Evolutionary conservation across 2,329 filamentous ascomycete species (phyloP), one percentile per base, ranked within the genome.

Genomic region (Trichoderma asperellum): DNA sequence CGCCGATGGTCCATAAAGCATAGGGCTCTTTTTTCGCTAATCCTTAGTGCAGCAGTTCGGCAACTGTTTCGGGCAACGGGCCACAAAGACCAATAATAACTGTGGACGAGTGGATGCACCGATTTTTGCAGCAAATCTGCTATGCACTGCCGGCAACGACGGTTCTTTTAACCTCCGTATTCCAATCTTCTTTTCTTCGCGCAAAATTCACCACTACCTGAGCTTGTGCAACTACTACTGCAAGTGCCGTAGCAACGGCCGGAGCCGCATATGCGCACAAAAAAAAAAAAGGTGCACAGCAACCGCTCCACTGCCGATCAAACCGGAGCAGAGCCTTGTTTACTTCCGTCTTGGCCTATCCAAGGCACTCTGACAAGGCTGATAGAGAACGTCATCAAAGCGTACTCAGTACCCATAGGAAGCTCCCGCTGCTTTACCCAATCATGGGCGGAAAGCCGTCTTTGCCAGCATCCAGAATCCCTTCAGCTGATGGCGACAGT

Each of bases 401-500:
- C 56, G 40, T 35, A 62, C 14, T 68, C 21, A 47, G 69, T 58
- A 53, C 63, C 68, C 57, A 29, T 27, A 35, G 52, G 37, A 49
- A 47, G 59, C 61, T 55, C n/a, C 37, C 21, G 10, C 24, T 24
- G 40, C 55, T 37, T 8, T 21, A 14, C 53, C 68, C 61, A 65
- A 60, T 55, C 18, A 68, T 12, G 35, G 34, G 10, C 16, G 14
- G 27, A 62, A 56, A 56, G n/a, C 16, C 5, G n/a, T 21, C 52
- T 59, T 59, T 56, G 55, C 53, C 47, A 56, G 37, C 47, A 29
- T 34, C 55, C 21, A 56, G 35, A 58, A 58, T 65, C 56, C 56
- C 52, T 58, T 69, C 67, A 71, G 67, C 67, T 70, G 35, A 59
- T 40, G 29, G 60, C n/a, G 12, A 56, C 56, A 43, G 18, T 62